Evolutionary conservation across 2,329 filamentous ascomycete genomes (phyloP).

Genomic region (Paecilomyces variotii): DNA sequence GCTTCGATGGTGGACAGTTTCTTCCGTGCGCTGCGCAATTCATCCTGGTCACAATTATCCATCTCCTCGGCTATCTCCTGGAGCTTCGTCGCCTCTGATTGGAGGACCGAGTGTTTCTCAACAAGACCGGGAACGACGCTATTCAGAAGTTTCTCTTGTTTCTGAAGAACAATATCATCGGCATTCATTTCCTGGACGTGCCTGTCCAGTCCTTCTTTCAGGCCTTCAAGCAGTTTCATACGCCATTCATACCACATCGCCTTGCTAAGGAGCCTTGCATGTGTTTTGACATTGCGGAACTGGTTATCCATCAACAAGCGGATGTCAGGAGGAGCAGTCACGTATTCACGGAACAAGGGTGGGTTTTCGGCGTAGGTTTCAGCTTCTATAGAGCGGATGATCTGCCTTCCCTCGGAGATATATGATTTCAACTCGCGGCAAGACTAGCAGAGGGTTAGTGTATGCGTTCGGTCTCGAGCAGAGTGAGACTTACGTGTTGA

Average conservation of each 20-base stretch:
- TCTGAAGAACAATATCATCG: constrained; percentile 59
- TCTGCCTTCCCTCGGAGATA: constrained; percentile 82
- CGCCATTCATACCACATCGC: constrained; percentile 99
- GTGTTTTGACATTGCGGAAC: constrained; percentile 94
- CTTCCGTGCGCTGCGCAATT: constrained; percentile 65
- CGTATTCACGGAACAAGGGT: constrained; percentile 83
- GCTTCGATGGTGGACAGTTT: constrained; percentile 57
- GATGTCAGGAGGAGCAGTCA: constrained; percentile 73
- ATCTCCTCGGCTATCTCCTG: constrained; percentile 59
- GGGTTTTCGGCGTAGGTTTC: constrained; percentile 89
- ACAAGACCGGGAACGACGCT: constrained; percentile 58
- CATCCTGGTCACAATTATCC: constrained; percentile 63
- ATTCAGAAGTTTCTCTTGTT: constrained; percentile 62
- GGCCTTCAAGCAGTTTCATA: constrained; percentile 73
- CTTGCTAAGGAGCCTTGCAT: constrained; percentile 82
- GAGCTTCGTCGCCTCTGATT: constrained; percentile 58
- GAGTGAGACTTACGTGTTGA: constrained; percentile 59
- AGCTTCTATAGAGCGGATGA: constrained; percentile 82
- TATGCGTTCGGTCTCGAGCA: constrained; percentile 1
- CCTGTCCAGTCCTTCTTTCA: constrained; percentile 70
- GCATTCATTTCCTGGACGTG: constrained; percentile 68
- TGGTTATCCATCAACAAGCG: constrained; percentile 88
- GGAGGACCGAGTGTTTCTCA: constrained; percentile 53
- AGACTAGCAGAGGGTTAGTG: constrained; percentile 43
- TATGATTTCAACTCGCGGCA: constrained; percentile 95